Evolutionary conservation across 2,329 filamentous ascomycete genomes (phyloP), one percentile per base, ranked within the genome.

Genomic region (Microcyclospora pomicola): DNA sequence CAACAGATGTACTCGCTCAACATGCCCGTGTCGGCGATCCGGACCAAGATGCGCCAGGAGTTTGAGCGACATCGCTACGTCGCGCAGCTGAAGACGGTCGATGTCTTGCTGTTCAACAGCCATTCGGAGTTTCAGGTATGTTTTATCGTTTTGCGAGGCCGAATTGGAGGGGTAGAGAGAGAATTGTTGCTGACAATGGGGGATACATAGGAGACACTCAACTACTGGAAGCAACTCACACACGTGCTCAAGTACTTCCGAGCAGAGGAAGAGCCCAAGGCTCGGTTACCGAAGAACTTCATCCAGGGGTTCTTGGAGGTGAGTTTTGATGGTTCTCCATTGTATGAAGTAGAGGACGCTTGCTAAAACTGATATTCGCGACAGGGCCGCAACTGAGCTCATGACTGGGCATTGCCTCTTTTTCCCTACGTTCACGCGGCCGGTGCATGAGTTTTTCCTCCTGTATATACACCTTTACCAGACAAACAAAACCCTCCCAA

Each of bases 181-280:
- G 14, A n/a, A 9, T 9, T n/a, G 5, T n/a, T 31, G 9, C 30
- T 31, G 14, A 31, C 14, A 6, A 19, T 10, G 27, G 15, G 9
- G 13, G 27, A 19, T 12, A 15, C 31, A 40, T 52, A 95, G 87
- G 91, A 98, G 72, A 98, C 83, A 38, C 77, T 98, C 71, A 98
- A 98, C 69, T 98, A 82, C 72, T 98, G 91, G 91, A 94, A 95
- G 67, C 91, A 98, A 66, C 72, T 87, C 45, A 82, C 82, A 47
- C 91, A 98, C 62, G 74, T 98, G 51, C 85, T 98, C 74, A 86
- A 91, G 54, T 98, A 94, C 66, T 98, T 96, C 73, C 78, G 87
- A 59, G 73, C 78, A 53, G 87, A 96, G 63, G 84, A 77, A 69
- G 84, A 76, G 61, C 81, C 70, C 61, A 84, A 69, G 49, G 70